phyloP scores from a whole-genome alignment of 2,329 filamentous ascomycete genomes.

The Gaeumannomyces tritici region DNA sequence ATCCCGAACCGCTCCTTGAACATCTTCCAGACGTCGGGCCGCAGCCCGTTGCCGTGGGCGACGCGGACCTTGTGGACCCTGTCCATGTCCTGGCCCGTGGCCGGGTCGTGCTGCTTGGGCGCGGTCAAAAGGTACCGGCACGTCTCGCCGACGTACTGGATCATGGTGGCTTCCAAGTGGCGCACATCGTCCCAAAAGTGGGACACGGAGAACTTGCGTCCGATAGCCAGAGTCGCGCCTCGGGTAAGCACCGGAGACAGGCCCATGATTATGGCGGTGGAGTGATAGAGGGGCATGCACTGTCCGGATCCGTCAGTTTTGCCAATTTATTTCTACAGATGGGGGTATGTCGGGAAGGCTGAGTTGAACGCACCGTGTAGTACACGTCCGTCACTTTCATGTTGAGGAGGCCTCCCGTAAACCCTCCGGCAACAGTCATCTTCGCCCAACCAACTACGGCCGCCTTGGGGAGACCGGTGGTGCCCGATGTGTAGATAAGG shows the following conservation, averaged over 20 bases:
- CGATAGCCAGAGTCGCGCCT: conserved; percentile 60
- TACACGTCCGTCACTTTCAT: conserved; percentile 57
- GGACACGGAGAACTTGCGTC: conserved; percentile 67
- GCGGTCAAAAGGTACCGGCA: conserved; percentile 71
- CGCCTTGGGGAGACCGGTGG: conserved; percentile 74
- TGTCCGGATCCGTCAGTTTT: conserved; percentile 18
- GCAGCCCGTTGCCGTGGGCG: conserved; percentile 76
- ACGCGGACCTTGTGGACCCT: conserved; percentile 61
- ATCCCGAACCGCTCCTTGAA: conserved; percentile 78
- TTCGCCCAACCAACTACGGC: conserved; percentile 67
- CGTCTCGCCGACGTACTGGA: conserved; percentile 86
- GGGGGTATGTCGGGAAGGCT: no score
- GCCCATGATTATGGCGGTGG: conserved; percentile 64
- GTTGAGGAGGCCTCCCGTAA: conserved; percentile 45
- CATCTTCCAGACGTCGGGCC: conserved; percentile 75
- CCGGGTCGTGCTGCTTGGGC: conserved; percentile 49
- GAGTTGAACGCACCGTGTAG: conserved; percentile 60
- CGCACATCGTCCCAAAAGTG: conserved; percentile 71
- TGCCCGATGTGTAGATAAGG: conserved; percentile 80
- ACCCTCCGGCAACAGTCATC: conserved; percentile 39
- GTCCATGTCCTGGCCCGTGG: conserved; percentile 60
- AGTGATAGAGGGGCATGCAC: conserved; percentile 87
- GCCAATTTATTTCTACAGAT: no score
- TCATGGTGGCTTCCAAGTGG: conserved; percentile 59
- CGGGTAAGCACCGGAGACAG: conserved; percentile 49